Evolutionary conservation across 805 yeast genomes (phyloP).

Genomic region (Kodamaea nitidulidarum): DNA sequence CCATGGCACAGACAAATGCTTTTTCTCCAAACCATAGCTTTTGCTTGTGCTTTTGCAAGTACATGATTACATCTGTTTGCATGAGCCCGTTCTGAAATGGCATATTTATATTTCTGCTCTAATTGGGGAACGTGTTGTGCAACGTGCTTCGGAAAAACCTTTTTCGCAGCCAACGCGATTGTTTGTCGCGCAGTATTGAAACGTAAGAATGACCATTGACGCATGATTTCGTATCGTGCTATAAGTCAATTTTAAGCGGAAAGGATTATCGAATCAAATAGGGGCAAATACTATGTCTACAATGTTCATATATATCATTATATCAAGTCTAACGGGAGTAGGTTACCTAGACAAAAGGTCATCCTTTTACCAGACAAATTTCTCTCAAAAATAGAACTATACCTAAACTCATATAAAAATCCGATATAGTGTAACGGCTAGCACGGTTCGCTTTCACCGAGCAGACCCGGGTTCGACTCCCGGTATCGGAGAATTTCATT

Average conservation of each 20-base stretch:
- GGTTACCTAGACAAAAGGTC: too few species aligned
- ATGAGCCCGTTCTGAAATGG: neutral
- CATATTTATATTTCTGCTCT: constrained; percentile 3
- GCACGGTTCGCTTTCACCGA: constrained; percentile 84
- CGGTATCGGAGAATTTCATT: constrained; percentile 59
- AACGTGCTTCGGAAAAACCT: constrained; percentile 2
- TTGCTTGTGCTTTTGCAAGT: constrained; percentile 3
- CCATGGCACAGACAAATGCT: constrained; percentile 8
- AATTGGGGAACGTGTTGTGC: constrained; percentile 5
- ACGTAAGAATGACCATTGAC: too few species aligned
- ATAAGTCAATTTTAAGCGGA: too few species aligned
- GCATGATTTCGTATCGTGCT: too few species aligned
- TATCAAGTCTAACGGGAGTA: too few species aligned
- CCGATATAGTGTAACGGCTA: constrained; percentile 82
- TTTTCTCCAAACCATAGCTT: constrained; percentile 9
- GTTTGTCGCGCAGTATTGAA: too few species aligned
- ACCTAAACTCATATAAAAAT: too few species aligned
- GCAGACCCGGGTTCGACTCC: constrained; percentile 86
- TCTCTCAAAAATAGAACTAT: too few species aligned
- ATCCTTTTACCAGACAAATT: too few species aligned
- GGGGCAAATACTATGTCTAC: too few species aligned
- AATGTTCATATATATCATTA: too few species aligned
- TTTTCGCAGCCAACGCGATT: neutral
- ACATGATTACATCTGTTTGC: neutral
- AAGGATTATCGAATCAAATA: too few species aligned